These are phyloP conservation scores for Sicyos edulis DNA, from an alignment of 306 rosid species.

Conservation along the genomic window DNA sequence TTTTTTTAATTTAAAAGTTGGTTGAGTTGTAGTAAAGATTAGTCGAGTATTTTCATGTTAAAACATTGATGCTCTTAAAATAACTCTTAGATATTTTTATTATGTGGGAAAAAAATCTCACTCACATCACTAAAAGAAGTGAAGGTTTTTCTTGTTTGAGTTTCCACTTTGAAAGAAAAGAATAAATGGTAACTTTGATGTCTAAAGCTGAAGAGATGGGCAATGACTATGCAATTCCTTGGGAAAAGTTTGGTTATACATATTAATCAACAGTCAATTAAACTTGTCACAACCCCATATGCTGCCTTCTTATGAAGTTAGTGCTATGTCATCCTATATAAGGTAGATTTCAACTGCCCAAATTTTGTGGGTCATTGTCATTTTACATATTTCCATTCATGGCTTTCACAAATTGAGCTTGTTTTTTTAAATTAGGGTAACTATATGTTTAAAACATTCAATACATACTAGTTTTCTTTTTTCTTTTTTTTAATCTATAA, in stretches of 20 bases:
- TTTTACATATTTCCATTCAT: no score
- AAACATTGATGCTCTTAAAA: no score
- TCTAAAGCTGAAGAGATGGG: slow-evolving; percentile 1
- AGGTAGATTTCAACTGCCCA: neutral
- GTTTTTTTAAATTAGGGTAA: neutral
- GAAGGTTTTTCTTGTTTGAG: neutral
- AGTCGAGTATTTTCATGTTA: no score
- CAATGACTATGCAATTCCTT: neutral
- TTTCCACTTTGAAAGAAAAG: neutral
- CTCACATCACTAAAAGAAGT: neutral
- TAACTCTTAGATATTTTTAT: neutral
- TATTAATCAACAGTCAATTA: slow-evolving; percentile 12
- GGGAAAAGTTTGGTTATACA: slow-evolving; percentile 11
- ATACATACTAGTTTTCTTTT: neutral
- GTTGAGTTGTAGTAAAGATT: no score
- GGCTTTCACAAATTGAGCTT: no score
- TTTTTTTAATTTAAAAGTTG: no score
- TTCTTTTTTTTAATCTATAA: no score
- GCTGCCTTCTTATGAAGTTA: slow-evolving; percentile 1
- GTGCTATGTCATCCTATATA: neutral
- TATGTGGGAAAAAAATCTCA: neutral
- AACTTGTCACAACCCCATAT: slow-evolving; percentile 1
- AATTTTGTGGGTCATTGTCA: neutral
- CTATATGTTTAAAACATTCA: neutral
- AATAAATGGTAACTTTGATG: neutral